Evolutionary conservation across 352 stramenopile species (phyloP).

Genomic region (Globisporangium megalacanthum): DNA sequence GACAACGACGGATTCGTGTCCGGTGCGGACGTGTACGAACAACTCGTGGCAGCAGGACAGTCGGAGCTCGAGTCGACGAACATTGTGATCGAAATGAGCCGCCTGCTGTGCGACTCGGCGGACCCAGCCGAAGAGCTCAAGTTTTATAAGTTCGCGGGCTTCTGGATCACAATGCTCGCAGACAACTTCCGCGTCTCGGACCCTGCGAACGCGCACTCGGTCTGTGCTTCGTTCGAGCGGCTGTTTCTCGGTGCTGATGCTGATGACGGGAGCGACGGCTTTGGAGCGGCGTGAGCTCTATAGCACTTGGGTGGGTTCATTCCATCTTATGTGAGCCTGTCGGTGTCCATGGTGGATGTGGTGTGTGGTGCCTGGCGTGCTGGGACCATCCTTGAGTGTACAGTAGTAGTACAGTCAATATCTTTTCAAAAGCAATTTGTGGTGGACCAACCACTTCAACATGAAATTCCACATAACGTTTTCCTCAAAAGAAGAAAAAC

Average conservation of each 20-base stretch:
- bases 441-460: too few species aligned
- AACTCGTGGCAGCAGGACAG: conserved; percentile 33
- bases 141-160: conserved; percentile 45
- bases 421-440: too few species aligned
- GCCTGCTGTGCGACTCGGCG: conserved; percentile 32
- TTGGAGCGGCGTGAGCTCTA: neutral
- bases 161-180: conserved; percentile 49
- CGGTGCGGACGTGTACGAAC: conserved; percentile 31
- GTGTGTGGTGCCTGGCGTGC: too few species aligned
- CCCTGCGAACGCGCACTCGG: conserved; percentile 28
- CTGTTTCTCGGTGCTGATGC: conserved; percentile 28
- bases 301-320: too few species aligned
- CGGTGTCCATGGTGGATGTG: too few species aligned
- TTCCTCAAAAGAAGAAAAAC: too few species aligned
- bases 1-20: conserved; percentile 49
- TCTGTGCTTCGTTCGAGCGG: conserved; percentile 27
- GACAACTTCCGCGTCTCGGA: conserved; percentile 36
- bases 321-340: too few species aligned
- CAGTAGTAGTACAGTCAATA: too few species aligned
- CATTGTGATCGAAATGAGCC: conserved; percentile 36
- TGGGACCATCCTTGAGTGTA: too few species aligned
- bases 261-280: neutral
- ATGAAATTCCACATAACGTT: too few species aligned
- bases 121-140: conserved; percentile 47
- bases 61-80: conserved; percentile 19